Conservation (phyloP, 495 filamentous ascomycete genomes). For the Aspergillus nanangensis region DNA sequence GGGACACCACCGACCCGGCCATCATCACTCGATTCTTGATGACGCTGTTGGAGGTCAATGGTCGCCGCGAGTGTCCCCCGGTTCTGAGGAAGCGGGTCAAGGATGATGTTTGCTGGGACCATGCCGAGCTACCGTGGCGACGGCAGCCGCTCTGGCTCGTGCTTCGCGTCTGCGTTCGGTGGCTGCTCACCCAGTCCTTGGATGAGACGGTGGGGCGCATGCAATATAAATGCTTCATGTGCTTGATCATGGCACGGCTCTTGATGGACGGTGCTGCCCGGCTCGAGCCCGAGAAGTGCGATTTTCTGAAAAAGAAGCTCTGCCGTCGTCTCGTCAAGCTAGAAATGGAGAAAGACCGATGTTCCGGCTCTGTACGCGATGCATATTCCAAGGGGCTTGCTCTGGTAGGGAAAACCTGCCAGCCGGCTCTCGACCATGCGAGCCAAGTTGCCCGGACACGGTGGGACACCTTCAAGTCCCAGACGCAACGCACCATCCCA, state of each 20-base stretch:
- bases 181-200: constrained; percentile 37
- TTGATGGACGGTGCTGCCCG: constrained; percentile 25
- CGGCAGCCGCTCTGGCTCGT: constrained; percentile 52
- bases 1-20: constrained; percentile 49
- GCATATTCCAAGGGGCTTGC: constrained; percentile 16
- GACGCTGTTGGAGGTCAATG: constrained; percentile 48
- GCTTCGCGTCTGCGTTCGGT: constrained; percentile 47
- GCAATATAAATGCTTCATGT: constrained; percentile 54
- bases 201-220: constrained; percentile 37
- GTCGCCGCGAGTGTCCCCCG: constrained; percentile 21
- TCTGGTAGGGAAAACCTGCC: constrained; percentile 44
- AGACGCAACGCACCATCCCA: constrained; percentile 24
- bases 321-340: constrained; percentile 58
- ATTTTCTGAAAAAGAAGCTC: constrained; percentile 47
- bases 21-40: constrained; percentile 51
- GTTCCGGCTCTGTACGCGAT: not conserved
- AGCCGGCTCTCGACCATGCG: constrained; percentile 20
- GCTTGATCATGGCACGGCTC: constrained; percentile 36
- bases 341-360: no score
- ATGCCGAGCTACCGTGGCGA: constrained; percentile 48
- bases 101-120: constrained; percentile 48
- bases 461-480: constrained; percentile 30
- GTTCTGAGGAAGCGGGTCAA: constrained; percentile 48
- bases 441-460: constrained; percentile 3
- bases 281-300: constrained; percentile 21